A percentile compares a stretch with the other conserved stretches of the same genome.
These are phyloP conservation scores for Grosmannia penicillata DNA, from an alignment of 2,329 filamentous ascomycete genomes.

Conservation along the genomic window DNA sequence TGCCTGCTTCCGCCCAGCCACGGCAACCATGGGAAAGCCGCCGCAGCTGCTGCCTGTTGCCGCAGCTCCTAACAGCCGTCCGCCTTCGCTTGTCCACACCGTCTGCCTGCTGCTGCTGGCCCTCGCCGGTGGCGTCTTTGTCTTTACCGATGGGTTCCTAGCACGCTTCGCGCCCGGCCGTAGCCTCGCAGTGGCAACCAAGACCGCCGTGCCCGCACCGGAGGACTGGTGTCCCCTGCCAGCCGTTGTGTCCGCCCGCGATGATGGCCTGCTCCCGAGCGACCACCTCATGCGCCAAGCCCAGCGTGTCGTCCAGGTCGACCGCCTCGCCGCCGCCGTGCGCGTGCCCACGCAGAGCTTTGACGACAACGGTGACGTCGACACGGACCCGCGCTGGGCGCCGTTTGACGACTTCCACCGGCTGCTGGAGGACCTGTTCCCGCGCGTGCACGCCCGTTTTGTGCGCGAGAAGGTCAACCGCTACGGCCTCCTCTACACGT, in stretches of 20 bases:
- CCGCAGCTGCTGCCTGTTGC: too few species aligned
- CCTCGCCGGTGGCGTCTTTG: too few species aligned
- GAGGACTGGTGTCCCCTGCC: conserved; percentile 7
- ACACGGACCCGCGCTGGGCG: conserved; percentile 41
- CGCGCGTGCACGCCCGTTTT: conserved; percentile 30
- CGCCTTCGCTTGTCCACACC: too few species aligned
- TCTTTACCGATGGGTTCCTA: too few species aligned
- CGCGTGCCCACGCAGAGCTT: conserved; percentile 17
- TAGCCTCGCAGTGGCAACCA: too few species aligned
- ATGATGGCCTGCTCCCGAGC: conserved; percentile 1
- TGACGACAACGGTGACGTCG: conserved; percentile 32
- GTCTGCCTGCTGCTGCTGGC: too few species aligned
- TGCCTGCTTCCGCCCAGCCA: too few species aligned
- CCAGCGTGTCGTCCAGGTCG: conserved; percentile 6
- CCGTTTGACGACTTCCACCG: conserved; percentile 37
- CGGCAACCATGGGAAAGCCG: too few species aligned
- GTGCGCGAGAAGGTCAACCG: conserved; percentile 8
- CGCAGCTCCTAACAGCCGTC: too few species aligned
- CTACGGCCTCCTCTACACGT: conserved; percentile 20
- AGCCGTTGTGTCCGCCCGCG: not conserved
- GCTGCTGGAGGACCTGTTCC: conserved; percentile 34
- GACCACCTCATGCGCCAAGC: not conserved
- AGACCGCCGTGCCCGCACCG: not conserved
- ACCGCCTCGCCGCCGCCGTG: conserved; percentile 16
- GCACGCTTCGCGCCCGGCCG: too few species aligned